Evolutionary conservation across 495 filamentous ascomycete species (phyloP).

Genomic region (Penicillium samsonianum): DNA sequence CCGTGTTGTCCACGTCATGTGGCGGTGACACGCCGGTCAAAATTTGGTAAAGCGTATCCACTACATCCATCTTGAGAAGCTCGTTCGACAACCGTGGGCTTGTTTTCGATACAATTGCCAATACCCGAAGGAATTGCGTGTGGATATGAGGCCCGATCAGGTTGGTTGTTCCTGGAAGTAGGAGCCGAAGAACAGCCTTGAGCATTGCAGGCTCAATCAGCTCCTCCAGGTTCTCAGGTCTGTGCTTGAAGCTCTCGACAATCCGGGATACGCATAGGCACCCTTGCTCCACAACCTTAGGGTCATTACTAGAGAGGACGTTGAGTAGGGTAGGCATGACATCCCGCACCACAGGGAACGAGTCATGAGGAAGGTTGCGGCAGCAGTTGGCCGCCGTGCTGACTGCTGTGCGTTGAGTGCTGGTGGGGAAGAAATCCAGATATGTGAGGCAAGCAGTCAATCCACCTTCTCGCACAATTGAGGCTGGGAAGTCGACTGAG

Average conservation of each 20-base stretch:
- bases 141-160: slow-evolving; percentile 94
- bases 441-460: slow-evolving; percentile 91
- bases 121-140: slow-evolving; percentile 90
- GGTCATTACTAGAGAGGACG: slow-evolving; percentile 88
- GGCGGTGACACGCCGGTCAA: slow-evolving; percentile 94
- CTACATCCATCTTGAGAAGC: slow-evolving; percentile 93
- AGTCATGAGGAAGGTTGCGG: slow-evolving; percentile 91
- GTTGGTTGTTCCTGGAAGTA: slow-evolving; percentile 93
- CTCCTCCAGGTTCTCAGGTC: slow-evolving; percentile 84
- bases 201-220: slow-evolving; percentile 86
- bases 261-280: slow-evolving; percentile 96
- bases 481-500: slow-evolving; percentile 91
- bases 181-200: slow-evolving; percentile 80
- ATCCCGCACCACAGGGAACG: slow-evolving; percentile 81
- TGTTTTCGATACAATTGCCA: slow-evolving; percentile 83
- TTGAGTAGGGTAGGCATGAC: slow-evolving; percentile 94
- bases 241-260: slow-evolving; percentile 91
- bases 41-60: slow-evolving; percentile 97
- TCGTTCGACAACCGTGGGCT: slow-evolving; percentile 87
- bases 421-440: slow-evolving; percentile 96
- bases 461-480: slow-evolving; percentile 94
- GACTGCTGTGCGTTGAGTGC: slow-evolving; percentile 93
- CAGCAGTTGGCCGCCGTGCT: slow-evolving; percentile 98
- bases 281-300: slow-evolving; percentile 94
- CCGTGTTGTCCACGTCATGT: slow-evolving; percentile 72